phyloP scores from a whole-genome alignment of 495 filamentous ascomycete species.

The Talaromyces proteolyticus region DNA sequence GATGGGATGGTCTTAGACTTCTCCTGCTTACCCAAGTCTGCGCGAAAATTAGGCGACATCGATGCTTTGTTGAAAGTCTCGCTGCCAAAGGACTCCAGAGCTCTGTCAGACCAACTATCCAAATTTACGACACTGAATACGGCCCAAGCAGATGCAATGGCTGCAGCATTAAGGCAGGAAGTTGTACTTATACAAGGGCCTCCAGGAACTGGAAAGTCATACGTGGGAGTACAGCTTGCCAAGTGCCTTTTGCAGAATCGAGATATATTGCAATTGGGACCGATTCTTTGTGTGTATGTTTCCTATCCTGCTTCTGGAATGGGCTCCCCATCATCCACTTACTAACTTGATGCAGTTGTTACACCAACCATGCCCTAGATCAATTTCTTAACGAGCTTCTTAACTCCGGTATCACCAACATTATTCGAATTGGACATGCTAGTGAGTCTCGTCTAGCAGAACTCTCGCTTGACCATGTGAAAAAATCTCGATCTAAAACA shows the following conservation, averaged over 20 bases:
- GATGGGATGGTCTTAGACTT: not conserved
- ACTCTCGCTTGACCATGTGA: constrained; percentile 9
- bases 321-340: no score
- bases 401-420: constrained; percentile 41
- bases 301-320: not conserved
- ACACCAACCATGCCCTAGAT: constrained; percentile 72
- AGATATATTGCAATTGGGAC: constrained; percentile 41
- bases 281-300: constrained; percentile 48
- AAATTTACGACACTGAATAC: constrained; percentile 46
- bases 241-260: constrained; percentile 56
- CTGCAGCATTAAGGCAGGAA: constrained; percentile 46
- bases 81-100: not conserved
- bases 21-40: not conserved
- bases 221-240: constrained; percentile 52
- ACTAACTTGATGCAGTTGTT: constrained; percentile 26
- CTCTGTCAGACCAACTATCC: constrained; percentile 19
- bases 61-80: not conserved
- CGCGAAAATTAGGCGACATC: not conserved
- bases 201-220: constrained; percentile 75
- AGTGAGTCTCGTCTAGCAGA: constrained; percentile 26
- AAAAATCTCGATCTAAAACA: not conserved
- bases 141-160: constrained; percentile 51
- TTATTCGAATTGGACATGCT: constrained; percentile 59
- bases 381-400: constrained; percentile 62
- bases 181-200: constrained; percentile 73